A percentile compares a stretch with the other conserved stretches of the same genome.
phyloP scores from a whole-genome alignment of 2,329 filamentous ascomycete genomes.

The Didymellaceae sp. region DNA sequence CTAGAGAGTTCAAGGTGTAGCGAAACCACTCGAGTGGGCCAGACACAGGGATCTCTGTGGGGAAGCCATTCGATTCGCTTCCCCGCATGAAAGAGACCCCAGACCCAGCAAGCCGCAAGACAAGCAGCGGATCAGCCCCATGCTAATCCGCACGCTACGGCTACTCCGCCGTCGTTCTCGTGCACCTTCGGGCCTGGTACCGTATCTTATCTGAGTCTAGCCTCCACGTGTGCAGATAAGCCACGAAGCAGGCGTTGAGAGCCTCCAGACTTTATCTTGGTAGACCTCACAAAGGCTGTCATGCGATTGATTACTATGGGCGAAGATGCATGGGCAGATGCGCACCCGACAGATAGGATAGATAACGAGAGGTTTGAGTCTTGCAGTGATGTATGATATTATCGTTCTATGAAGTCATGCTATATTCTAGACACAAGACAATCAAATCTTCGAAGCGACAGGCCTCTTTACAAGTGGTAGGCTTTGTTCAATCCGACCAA shows the following conservation, averaged over 20 bases:
- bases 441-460: conserved; percentile 15
- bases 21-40: background rate
- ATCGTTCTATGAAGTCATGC: too few relatives aligned
- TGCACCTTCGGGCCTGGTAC: conserved; percentile 3
- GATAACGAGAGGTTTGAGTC: background rate
- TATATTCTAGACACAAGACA: too few relatives aligned
- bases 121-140: background rate
- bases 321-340: background rate
- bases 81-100: conserved; percentile 1
- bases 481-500: conserved; percentile 27
- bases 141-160: conserved; percentile 10
- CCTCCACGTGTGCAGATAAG: conserved; percentile 4
- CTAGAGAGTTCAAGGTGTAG: background rate
- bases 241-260: background rate
- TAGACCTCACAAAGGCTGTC: conserved; percentile 3
- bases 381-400: background rate
- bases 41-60: conserved; percentile 12
- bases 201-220: conserved; percentile 4
- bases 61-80: conserved; percentile 9
- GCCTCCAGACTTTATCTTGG: background rate
- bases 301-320: background rate
- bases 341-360: background rate
- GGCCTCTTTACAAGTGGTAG: conserved; percentile 16
- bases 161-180: background rate
- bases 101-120: background rate